Percentiles rank a stretch among this genome's conserved stretches.
Conservation (phyloP, 208 protist genomes). For the Leishmania tropica region DNA sequence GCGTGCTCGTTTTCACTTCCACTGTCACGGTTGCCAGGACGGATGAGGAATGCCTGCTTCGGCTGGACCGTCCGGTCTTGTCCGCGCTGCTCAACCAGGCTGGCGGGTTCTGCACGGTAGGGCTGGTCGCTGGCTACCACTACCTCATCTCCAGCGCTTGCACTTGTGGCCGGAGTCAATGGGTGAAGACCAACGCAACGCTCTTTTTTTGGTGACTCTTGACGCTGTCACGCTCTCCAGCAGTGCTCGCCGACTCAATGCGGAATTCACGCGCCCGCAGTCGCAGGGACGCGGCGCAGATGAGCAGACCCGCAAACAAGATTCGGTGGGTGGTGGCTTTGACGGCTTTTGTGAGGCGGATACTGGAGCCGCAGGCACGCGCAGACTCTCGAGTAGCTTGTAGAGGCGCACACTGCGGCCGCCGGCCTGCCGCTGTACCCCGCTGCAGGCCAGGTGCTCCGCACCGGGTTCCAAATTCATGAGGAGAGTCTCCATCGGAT, state of each 20-base stretch:
- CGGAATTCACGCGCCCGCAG: not conserved
- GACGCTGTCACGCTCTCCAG: too few relatives aligned
- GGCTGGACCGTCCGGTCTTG: not conserved
- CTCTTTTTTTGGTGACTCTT: not conserved
- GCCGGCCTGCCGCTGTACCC: too few relatives aligned
- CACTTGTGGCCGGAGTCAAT: not conserved
- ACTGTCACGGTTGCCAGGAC: not conserved
- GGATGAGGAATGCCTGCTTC: not conserved
- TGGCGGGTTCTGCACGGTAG: not conserved
- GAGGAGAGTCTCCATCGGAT: too few relatives aligned
- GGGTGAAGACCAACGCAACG: not conserved
- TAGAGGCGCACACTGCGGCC: too few relatives aligned
- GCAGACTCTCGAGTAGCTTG: too few relatives aligned
- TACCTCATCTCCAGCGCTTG: too few relatives aligned
- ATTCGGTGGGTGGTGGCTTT: not conserved
- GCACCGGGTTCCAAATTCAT: too few relatives aligned
- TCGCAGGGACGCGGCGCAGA: not conserved
- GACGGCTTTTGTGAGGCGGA: too few relatives aligned
- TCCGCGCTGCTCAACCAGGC: not conserved
- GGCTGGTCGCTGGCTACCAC: too few relatives aligned
- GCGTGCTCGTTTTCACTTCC: not conserved
- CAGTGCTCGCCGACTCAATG: not conserved
- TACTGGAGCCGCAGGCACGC: too few relatives aligned
- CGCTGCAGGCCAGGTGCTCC: too few relatives aligned
- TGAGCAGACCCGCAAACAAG: not conserved